Conservation (phyloP, 495 filamentous ascomycete species). For the Gamarada debralockiae region DNA sequence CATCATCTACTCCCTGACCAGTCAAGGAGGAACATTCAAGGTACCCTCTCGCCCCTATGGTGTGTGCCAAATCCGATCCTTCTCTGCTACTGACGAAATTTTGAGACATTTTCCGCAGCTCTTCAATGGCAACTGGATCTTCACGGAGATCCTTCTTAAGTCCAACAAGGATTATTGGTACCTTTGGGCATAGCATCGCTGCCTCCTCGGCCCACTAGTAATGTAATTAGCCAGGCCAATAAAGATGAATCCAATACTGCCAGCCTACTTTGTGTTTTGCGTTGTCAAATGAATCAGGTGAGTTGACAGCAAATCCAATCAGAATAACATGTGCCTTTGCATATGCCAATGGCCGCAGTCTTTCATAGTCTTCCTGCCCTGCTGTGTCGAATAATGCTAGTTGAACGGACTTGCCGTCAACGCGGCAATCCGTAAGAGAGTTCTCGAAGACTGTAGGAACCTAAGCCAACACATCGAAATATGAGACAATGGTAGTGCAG, state of each 20-base stretch:
- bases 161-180: constrained; percentile 94
- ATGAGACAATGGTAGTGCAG: background rate
- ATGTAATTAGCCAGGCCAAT: constrained; percentile 14
- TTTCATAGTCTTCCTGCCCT: constrained; percentile 97
- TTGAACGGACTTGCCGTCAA: constrained; percentile 97
- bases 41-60: constrained; percentile 91
- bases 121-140: constrained; percentile 88
- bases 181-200: constrained; percentile 84
- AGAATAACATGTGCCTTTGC: constrained; percentile 96
- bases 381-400: constrained; percentile 99
- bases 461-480: constrained; percentile 38
- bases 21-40: constrained; percentile 94
- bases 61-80: constrained; percentile 72
- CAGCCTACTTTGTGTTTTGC: constrained; percentile 89
- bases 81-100: constrained; percentile 78
- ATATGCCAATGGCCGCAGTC: constrained; percentile 90
- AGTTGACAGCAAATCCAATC: constrained; percentile 93
- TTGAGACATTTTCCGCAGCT: constrained; percentile 93
- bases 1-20: constrained; percentile 96
- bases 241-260: constrained; percentile 38
- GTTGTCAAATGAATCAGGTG: constrained; percentile 94
- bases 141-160: constrained; percentile 97
- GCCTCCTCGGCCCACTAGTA: constrained; percentile 93
- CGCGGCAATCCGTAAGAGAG: constrained; percentile 98
- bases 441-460: constrained; percentile 99